Base-by-base conservation (phyloP, 1,284 basidiomycete species). In the Gymnopus androsaceus region DNA sequence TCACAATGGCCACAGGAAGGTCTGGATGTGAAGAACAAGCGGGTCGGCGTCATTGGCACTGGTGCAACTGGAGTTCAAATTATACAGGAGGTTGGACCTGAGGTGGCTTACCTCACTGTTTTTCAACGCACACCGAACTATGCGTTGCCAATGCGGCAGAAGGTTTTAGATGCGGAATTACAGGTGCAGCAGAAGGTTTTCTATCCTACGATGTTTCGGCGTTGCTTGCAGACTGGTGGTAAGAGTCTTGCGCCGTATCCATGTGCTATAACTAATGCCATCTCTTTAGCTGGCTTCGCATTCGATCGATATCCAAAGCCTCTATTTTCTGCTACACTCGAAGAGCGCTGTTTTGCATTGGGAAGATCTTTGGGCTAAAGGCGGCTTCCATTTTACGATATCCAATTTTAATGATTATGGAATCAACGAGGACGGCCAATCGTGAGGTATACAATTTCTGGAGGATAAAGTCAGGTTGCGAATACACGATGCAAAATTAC, bases 101-200 rank as follows among this genome's bases (percentile, higher is more conserved):
- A 37, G 61, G 66, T 27, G 55, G 64, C n/a, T 59, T 63, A 67
- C 51, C 62, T 69, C 30, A 67, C 66, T 11, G 63, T 67, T 17
- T 69, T 69, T 59, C 67, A 69, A 52, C 67, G 67, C n/a, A 67
- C 65, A 9, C 65, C 66, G 0, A 66, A 67, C 21, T 49, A 64
- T 19, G 59, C 64, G 2, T 38, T 68, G 33, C 64, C 66, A 4
- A 63, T 67, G 65, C 38, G 40, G 12, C 67, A 68, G 54, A 36
- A 55, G 44, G 51, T 57, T 23, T 34, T 66, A 28, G 54, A 36
- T 12, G 47, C 36, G 1, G 49, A 28, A 19, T 58, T 64, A 17
- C 51, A 56, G 12, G 54, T 61, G 36, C 54, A 61, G 54, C 66
- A 66, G 52, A 52, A 56, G 8, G 15, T 59, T 14, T 11, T 53